phyloP scores from a whole-genome alignment of 441 rosid species.

The Theobroma grandiflorum region DNA sequence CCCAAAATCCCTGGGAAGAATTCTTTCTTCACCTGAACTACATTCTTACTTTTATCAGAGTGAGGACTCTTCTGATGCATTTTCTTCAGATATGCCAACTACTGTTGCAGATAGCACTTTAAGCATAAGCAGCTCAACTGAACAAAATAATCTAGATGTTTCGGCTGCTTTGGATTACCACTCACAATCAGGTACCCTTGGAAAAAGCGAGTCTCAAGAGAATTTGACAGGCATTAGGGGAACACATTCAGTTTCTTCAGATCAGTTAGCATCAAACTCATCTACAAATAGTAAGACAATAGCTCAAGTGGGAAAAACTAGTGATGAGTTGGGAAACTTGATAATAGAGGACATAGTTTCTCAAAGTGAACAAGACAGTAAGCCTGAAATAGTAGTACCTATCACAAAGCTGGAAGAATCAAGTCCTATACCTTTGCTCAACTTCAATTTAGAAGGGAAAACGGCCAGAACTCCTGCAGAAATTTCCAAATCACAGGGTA shows the following conservation, averaged over 20 bases:
- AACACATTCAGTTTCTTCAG: constrained; percentile 14
- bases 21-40: constrained; percentile 71
- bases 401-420: constrained; percentile 36
- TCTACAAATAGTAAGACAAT: constrained; percentile 7
- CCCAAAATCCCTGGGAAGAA: constrained; percentile 55
- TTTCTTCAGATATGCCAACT: constrained; percentile 31
- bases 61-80: constrained; percentile 39
- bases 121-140: constrained; percentile 36
- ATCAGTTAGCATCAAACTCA: constrained; percentile 22
- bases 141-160: constrained; percentile 32
- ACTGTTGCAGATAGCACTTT: constrained; percentile 4
- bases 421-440: constrained; percentile 21
- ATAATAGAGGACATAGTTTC: constrained; percentile 29
- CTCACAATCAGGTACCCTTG: constrained; percentile 9
- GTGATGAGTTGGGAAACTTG: not conserved
- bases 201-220: constrained; percentile 29
- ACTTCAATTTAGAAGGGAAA: constrained; percentile 26
- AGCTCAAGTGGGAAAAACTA: not conserved
- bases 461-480: constrained; percentile 16
- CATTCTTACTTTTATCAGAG: constrained; percentile 35
- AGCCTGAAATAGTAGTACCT: constrained; percentile 20
- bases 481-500: constrained; percentile 46
- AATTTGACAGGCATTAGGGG: constrained; percentile 14
- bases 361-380: constrained; percentile 24
- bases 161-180: constrained; percentile 27